Conservation (phyloP, 345 rosid species). For the Sisymbrium irio region DNA sequence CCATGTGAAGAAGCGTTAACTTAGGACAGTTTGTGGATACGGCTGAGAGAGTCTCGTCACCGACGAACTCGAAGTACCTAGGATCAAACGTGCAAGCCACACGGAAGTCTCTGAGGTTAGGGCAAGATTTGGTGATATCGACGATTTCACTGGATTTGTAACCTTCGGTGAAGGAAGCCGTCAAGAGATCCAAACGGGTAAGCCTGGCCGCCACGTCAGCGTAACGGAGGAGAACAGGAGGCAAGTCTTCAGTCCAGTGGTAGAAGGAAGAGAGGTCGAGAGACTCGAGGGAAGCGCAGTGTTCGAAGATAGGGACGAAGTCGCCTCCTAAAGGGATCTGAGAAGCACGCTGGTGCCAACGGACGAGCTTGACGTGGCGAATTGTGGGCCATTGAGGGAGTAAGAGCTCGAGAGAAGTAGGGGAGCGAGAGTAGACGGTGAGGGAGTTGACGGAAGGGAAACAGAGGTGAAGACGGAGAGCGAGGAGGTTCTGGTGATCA, state of each 20-base stretch:
- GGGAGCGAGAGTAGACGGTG: slow-evolving; percentile 59
- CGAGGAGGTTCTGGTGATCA: slow-evolving; percentile 52
- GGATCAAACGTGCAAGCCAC: slow-evolving; percentile 82
- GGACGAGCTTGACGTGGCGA: slow-evolving; percentile 58
- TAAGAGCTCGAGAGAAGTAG: slow-evolving; percentile 45
- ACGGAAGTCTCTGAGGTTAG: slow-evolving; percentile 50
- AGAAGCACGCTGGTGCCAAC: slow-evolving; percentile 77
- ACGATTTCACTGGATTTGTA: slow-evolving; percentile 66
- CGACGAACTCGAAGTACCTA: slow-evolving; percentile 65
- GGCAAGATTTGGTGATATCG: slow-evolving; percentile 56
- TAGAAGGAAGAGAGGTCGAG: slow-evolving; percentile 76
- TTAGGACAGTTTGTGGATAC: slow-evolving; percentile 60
- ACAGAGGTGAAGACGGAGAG: slow-evolving; percentile 46
- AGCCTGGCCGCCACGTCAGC: slow-evolving; percentile 48
- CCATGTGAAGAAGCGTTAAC: slow-evolving; percentile 59
- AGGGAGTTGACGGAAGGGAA: slow-evolving; percentile 57
- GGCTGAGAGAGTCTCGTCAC: slow-evolving; percentile 66
- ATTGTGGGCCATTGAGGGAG: slow-evolving; percentile 68
- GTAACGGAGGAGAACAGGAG: slow-evolving; percentile 59
- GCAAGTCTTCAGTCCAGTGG: slow-evolving; percentile 90
- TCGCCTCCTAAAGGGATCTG: slow-evolving; percentile 52
- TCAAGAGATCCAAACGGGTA: slow-evolving; percentile 56
- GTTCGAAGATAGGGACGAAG: slow-evolving; percentile 48
- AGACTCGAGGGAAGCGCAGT: slow-evolving; percentile 42
- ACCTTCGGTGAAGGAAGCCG: slow-evolving; percentile 69